phyloP scores from a whole-genome alignment of 345 rosid genomes.

The Stellera chamaejasme region DNA sequence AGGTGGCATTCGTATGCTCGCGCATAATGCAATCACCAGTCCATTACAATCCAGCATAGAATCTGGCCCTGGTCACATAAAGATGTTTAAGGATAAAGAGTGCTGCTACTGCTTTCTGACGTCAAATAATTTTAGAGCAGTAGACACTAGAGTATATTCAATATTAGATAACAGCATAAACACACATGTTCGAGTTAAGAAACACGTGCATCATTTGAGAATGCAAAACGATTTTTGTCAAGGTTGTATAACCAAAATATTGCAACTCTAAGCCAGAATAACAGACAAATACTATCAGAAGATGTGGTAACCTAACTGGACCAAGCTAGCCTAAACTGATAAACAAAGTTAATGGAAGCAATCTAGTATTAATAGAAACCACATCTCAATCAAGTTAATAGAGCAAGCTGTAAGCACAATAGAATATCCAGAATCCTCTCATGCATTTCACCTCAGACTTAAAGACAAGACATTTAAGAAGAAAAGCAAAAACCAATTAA shows the following conservation, averaged over 20 bases:
- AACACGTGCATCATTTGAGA: not conserved
- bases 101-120: too few species aligned
- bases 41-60: slow-evolving; percentile 7
- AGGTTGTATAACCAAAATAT: too few species aligned
- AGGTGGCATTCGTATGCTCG: slow-evolving; percentile 47
- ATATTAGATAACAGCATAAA: not conserved
- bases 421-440: slow-evolving; percentile 1
- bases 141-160: not conserved
- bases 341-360: not conserved
- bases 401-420: slow-evolving; percentile 2
- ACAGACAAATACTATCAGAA: too few species aligned
- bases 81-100: not conserved
- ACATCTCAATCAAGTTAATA: not conserved
- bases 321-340: not conserved
- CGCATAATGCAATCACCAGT: slow-evolving; percentile 23
- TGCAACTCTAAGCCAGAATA: too few species aligned
- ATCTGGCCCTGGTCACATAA: slow-evolving; percentile 23
- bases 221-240: not conserved
- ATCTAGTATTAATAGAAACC: not conserved
- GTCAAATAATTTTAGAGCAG: too few species aligned
- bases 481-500: not conserved
- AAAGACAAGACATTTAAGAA: slow-evolving; percentile 1
- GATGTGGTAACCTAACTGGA: too few species aligned
- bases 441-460: not conserved
- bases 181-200: not conserved